phyloP scores from a whole-genome alignment of 2,329 filamentous ascomycete species.

The Chrysoporthe cubensis region DNA sequence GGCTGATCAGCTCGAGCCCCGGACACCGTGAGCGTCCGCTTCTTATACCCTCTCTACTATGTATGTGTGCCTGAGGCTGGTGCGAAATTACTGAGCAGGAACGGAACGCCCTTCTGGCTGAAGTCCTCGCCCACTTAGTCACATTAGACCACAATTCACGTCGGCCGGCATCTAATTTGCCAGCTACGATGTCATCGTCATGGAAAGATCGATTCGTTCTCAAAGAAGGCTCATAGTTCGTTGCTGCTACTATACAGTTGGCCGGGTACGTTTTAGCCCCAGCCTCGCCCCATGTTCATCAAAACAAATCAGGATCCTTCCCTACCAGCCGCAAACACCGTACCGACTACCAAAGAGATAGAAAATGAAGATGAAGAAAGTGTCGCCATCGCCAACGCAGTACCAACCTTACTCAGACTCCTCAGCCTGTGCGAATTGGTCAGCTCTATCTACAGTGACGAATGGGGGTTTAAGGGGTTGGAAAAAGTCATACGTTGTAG shows the following conservation, averaged over 20 bases:
- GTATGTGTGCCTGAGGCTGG: background rate
- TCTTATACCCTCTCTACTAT: background rate
- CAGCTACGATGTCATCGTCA: background rate
- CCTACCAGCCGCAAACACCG: constrained; percentile 24
- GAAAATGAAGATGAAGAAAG: constrained; percentile 19
- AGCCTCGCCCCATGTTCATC: constrained; percentile 17
- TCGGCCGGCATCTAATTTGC: background rate
- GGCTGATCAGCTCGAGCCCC: background rate
- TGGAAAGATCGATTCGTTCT: constrained; percentile 12
- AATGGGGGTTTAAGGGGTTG: constrained; percentile 9
- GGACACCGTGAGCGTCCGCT: background rate
- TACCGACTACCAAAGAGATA: constrained; percentile 22
- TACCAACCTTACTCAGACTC: constrained; percentile 46
- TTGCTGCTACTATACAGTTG: constrained; percentile 19
- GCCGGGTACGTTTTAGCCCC: background rate
- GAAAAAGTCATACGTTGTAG: constrained; percentile 72
- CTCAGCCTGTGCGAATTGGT: constrained; percentile 52
- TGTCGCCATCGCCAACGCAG: constrained; percentile 32
- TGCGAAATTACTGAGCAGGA: background rate
- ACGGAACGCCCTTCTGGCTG: background rate
- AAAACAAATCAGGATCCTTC: constrained; percentile 24
- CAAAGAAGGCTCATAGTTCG: constrained; percentile 15
- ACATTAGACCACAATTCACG: background rate
- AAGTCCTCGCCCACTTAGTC: background rate
- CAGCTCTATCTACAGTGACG: constrained; percentile 33